Base-by-base conservation (phyloP, 331 rosid genomes). In the Ulmus americana region DNA sequence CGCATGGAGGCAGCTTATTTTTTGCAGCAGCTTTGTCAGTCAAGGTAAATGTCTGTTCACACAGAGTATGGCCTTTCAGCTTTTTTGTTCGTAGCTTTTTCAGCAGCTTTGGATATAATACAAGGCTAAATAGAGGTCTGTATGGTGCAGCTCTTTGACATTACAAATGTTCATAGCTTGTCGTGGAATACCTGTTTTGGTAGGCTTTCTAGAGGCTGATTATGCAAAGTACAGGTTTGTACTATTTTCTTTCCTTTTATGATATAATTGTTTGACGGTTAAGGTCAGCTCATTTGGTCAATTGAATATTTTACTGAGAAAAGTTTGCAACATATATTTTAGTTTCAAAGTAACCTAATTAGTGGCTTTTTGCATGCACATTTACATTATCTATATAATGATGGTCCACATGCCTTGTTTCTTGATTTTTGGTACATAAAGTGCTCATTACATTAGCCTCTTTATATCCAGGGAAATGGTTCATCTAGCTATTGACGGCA, bases 401-500 rank as follows among this genome's bases (percentile, higher is more conserved):
- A 56, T 56, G 8, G 0, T 55, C 39, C 10, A 28, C 8, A 1
- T 28, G 59, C n/a, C 5, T 28, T 55, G 46, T 40, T 84, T 48
- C 76, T 28, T 28, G 3, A 3, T 28, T 28, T 28, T 28, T 28
- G 35, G 3, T 14, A 0, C 8, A 12, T 12, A 58, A 58, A 16
- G 6, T 15, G 38, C 65, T 61, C 65, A 42, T 61, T 15, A 61
- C 65, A 42, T 61, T 15, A 61, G 13, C 15, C 20, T 61, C 45
- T 18, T 42, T n/a, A 16, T 9, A 28, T 63, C 38, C 72, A 94
- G 99, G 92, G 99, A 90, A 75, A 94, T 94, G 99, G 96, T 90
- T 76, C 99, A 94, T 80, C 88, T 94, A 70, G 97, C 99, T 71
- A 94, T 94, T 85, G 99, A 94, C 43, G 97, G 99, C 82, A 94